These are phyloP conservation scores for Calycina marina DNA, from an alignment of 2,329 filamentous ascomycete species.

Conservation along the genomic window DNA sequence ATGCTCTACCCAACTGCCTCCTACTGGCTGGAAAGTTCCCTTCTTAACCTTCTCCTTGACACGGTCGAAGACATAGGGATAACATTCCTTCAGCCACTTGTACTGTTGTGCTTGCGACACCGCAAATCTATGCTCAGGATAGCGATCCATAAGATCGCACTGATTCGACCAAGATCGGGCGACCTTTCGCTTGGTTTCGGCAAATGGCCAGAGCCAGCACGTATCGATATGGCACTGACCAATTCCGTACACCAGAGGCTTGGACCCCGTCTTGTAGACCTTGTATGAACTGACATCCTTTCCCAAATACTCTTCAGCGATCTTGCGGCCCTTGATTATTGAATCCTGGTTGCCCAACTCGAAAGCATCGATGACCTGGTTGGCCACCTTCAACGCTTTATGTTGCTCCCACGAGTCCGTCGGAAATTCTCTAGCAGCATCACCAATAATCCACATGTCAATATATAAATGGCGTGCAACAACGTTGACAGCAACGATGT, in stretches of 20 bases:
- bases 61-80: constrained; percentile 76
- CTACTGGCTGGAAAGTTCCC: constrained; percentile 85
- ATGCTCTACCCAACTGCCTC: constrained; percentile 97
- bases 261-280: constrained; percentile 65
- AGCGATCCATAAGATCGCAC: constrained; percentile 86
- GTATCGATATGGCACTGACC: constrained; percentile 97
- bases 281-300: constrained; percentile 65
- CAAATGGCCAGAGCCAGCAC: constrained; percentile 98
- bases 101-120: constrained; percentile 94
- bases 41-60: constrained; percentile 85
- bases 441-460: constrained; percentile 92
- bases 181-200: constrained; percentile 93
- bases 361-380: constrained; percentile 81
- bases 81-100: constrained; percentile 88
- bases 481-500: constrained; percentile 80
- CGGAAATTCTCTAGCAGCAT: constrained; percentile 85
- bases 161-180: constrained; percentile 94
- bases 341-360: constrained; percentile 66
- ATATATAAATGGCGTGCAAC: constrained; percentile 72
- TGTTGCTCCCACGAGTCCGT: constrained; percentile 80
- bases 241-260: constrained; percentile 72
- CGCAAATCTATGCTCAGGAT: constrained; percentile 84
- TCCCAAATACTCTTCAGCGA: constrained; percentile 73
- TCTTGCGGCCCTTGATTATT: constrained; percentile 64
- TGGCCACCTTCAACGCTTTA: constrained; percentile 68